Evolutionary conservation across 148 eudicot species (phyloP), one percentile per base, ranked within the genome.

Genomic region (Dysphania ambrosioides): DNA sequence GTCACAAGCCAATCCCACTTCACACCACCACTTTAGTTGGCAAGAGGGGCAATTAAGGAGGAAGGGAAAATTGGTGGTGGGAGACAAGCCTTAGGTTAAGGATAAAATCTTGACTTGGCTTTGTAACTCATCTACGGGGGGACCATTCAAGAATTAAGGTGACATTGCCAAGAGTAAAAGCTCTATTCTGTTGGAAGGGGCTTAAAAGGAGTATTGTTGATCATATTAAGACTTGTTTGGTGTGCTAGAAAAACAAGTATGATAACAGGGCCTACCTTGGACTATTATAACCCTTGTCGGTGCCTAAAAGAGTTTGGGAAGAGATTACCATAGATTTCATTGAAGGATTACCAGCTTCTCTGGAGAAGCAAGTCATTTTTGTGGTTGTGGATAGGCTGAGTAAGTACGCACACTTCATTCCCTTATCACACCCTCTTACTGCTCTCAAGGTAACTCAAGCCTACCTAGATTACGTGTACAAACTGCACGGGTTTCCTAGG

Each of bases 251-350:
- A 13, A 32, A 34, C 8, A 76, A 76, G n/a, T 56, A 56, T 76
- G 73, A 76, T 6, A 13, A 66, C 67, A n/a, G n/a, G n/a, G n/a
- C n/a, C 7, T 68, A 35, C 13, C 79, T 40, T n/a, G 56, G 73
- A 0, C 8, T 68, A 0, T 30, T 76, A 9, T 57, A 68, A 27
- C 66, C 73, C 1, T 21, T 76, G 1, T 53, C 72, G 0, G 38
- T 76, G 4, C 66, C 73, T 23, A 0, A 13, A 5, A n/a, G 1
- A 7, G 38, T 58, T 0, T 76, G 67, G 73, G 15, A 35, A 2
- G 64, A 75, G 3, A 0, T 75, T 0, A 29, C 62, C 3, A 75
- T 75, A 72, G 78, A 75, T 24, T 75, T 75, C 26, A 55, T 75
- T 3, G 26, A 31, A 13, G 51, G 60, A 7, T 16, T 70, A 6